A percentile compares a stretch with the other conserved stretches of the same genome.
Conservation (phyloP, 202 grass and related monocot genomes). For the Panicum hallii region DNA sequence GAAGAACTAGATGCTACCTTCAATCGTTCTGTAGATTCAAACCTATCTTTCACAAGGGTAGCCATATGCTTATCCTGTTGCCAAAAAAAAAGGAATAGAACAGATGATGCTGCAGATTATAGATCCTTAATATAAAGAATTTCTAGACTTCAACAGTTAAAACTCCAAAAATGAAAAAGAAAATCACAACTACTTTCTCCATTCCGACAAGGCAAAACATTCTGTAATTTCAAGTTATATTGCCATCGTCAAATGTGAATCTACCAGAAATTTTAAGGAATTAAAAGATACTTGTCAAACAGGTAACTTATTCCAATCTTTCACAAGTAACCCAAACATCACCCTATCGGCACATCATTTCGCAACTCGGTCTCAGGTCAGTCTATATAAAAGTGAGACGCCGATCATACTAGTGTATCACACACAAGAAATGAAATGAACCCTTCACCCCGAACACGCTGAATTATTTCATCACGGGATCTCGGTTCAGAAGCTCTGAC, state of each 20-base stretch:
- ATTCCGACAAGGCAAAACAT: neutral
- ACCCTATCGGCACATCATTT: neutral
- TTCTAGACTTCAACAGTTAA: neutral
- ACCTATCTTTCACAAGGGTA: constrained; percentile 79
- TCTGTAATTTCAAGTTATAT: neutral
- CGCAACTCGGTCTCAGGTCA: neutral
- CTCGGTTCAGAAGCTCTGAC: neutral
- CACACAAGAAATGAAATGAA: neutral
- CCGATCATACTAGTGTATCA: constrained; percentile 1
- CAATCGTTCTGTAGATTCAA: constrained; percentile 68
- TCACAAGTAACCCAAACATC: neutral
- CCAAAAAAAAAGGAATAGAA: constrained; percentile 9
- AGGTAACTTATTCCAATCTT: constrained; percentile 2
- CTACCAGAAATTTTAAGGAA: neutral
- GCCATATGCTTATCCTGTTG: constrained; percentile 89
- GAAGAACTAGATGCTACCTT: constrained; percentile 58
- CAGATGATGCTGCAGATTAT: constrained; percentile 23
- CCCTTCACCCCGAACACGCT: neutral
- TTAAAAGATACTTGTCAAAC: neutral
- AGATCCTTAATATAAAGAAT: neutral
- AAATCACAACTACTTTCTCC: neutral
- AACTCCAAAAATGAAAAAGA: neutral
- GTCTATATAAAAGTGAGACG: neutral
- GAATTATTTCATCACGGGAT: neutral
- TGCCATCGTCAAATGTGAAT: neutral